Evolutionary conservation across 768 basidiomycete species (phyloP), one percentile per base, ranked within the genome.

Genomic region (Phanerochaete carnosa): DNA sequence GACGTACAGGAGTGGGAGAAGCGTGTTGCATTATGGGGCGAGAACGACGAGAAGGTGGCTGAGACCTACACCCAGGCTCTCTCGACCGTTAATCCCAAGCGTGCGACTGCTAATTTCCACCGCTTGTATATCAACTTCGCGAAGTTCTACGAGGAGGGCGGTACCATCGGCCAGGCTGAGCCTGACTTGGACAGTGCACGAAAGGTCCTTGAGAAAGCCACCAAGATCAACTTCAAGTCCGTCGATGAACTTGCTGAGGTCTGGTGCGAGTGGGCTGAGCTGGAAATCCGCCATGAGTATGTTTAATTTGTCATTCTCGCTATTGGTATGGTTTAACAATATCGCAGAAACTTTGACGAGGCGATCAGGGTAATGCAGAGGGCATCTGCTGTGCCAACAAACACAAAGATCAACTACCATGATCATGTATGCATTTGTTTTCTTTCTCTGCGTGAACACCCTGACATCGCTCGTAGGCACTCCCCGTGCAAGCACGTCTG

Each of bases 1-100:
- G 97, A 99, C 68, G 97, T 98, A 1, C 94, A 97, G 65, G 97
- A 99, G 72, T 99, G 97, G 97, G 97, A 98, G 77, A 99, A 99
- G 75, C 80, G 96, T 35, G 85, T 98, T 22, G 95, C 95, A 1
- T 75, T 98, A 28, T 96, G 87, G 83, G 97, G 91, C 2, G 89
- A 95, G 57, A 85, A 97, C 65, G 95, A 99, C 68, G 92, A 90
- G 66, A 96, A 95, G 81, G 90, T 96, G 22, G 93, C 94, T 15
- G 90, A 93, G 67, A 98, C 97, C 1, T 99, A 97, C 74, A 90
- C 87, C 26, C 83, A 84, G 68, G 96, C 97, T 1, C 76, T 98
- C 33, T 89, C 92, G 64, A 95, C 94, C 1, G 83, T 98, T 72
- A 83, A 84, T 58, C 90, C 97, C 23, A 85, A 92, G 43, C 92